Percentiles rank a stretch among this genome's conserved stretches.
Evolutionary conservation across 2,329 filamentous ascomycete genomes (phyloP).

Genomic region (Blastomyces percursus): DNA sequence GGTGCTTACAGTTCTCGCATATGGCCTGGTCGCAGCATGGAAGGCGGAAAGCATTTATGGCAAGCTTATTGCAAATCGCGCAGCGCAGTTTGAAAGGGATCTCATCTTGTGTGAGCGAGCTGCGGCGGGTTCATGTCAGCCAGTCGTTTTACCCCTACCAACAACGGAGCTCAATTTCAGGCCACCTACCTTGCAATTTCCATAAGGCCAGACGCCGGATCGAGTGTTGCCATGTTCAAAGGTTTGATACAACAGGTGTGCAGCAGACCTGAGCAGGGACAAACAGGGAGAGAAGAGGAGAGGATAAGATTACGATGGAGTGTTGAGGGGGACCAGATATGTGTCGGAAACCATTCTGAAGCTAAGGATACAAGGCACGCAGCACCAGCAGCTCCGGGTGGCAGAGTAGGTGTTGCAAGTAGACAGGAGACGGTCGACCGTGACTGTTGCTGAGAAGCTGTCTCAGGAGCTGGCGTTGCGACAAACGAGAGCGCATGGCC

Average conservation of each 20-base stretch:
- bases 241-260: background rate
- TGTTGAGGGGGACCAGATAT: background rate
- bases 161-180: background rate
- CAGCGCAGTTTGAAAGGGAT: conserved; percentile 96
- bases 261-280: background rate
- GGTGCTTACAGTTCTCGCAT: conserved; percentile 68
- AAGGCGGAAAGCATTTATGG: conserved; percentile 78
- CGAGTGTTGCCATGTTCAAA: conserved; percentile 28
- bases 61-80: conserved; percentile 82
- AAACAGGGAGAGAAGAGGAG: background rate
- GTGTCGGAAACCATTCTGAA: conserved; percentile 3
- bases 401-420: background rate
- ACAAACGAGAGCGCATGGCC: too few relatives aligned
- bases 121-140: conserved; percentile 25
- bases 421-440: background rate
- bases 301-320: conserved; percentile 1
- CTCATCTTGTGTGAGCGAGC: conserved; percentile 66
- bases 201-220: conserved; percentile 32
- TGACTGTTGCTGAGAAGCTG: background rate
- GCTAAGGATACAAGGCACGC: background rate
- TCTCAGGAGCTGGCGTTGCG: background rate
- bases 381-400: background rate
- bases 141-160: background rate
- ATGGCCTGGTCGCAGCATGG: conserved; percentile 94
- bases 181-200: conserved; percentile 32